Conservation (phyloP, 495 filamentous ascomycete species). For the Filosporella fistucella region DNA sequence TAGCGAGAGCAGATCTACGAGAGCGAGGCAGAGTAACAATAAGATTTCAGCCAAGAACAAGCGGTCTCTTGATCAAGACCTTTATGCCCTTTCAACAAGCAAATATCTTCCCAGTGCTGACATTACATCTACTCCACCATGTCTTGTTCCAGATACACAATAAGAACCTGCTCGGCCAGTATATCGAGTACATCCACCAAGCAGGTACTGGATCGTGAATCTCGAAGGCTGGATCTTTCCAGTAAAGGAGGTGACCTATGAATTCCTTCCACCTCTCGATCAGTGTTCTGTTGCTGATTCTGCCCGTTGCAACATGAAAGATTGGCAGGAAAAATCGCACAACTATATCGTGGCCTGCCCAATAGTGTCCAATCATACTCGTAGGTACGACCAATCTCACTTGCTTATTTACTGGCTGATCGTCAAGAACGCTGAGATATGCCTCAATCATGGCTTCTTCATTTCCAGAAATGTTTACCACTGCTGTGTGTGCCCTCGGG, state of each 20-base stretch:
- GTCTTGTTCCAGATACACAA: conserved; percentile 34
- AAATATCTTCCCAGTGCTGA: conserved; percentile 56
- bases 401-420: background rate
- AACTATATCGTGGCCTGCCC: conserved; percentile 55
- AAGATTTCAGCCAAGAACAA: no score
- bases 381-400: conserved; percentile 27
- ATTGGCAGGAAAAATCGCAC: conserved; percentile 39
- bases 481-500: conserved; percentile 56
- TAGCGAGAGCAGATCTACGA: no score
- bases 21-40: no score
- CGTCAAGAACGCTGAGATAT: conserved; percentile 29
- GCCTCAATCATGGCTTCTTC: conserved; percentile 27
- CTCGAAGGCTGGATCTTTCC: conserved; percentile 57
- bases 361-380: conserved; percentile 60
- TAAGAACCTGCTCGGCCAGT: conserved; percentile 55
- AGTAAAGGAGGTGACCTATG: conserved; percentile 39
- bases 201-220: conserved; percentile 56
- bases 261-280: conserved; percentile 24
- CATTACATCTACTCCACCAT: conserved; percentile 54
- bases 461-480: conserved; percentile 39
- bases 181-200: conserved; percentile 54
- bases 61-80: no score
- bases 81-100: no score
- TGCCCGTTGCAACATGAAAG: conserved; percentile 21
- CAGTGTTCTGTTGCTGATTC: conserved; percentile 15